These are phyloP conservation scores for Firmiana major DNA, from an alignment of 345 rosid genomes.

Conservation along the genomic window DNA sequence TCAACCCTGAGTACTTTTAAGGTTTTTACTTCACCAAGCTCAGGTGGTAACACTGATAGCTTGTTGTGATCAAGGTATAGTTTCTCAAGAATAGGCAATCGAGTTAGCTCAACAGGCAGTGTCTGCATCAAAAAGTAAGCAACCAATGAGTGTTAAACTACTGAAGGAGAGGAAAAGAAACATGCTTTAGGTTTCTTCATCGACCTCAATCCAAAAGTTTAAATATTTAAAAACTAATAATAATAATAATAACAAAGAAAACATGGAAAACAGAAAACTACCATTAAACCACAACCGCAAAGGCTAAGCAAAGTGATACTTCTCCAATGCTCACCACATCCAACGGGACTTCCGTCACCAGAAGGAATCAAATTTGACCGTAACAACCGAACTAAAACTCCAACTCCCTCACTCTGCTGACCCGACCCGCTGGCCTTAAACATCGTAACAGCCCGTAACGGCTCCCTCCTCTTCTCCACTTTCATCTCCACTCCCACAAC, in stretches of 20 bases:
- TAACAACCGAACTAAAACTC: constrained; percentile 67
- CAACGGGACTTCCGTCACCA: constrained; percentile 32
- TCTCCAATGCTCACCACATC: constrained; percentile 77
- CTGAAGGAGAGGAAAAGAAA: not conserved
- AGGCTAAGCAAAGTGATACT: constrained; percentile 69
- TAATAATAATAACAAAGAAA: not conserved
- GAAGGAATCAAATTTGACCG: constrained; percentile 48
- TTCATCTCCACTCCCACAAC: constrained; percentile 60
- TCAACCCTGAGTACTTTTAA: constrained; percentile 80
- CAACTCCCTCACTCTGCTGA: constrained; percentile 83
- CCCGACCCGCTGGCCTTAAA: constrained; percentile 70
- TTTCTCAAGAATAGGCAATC: constrained; percentile 82
- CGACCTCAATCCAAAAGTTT: no score
- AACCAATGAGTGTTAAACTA: not conserved
- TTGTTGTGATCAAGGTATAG: constrained; percentile 82
- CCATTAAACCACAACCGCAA: constrained; percentile 64
- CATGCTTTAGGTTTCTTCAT: no score
- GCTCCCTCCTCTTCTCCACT: constrained; percentile 80
- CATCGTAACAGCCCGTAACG: constrained; percentile 64
- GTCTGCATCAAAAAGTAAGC: constrained; percentile 39
- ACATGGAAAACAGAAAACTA: constrained; percentile 31
- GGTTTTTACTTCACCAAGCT: constrained; percentile 70
- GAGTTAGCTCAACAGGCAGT: constrained; percentile 75
- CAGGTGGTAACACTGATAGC: constrained; percentile 79
- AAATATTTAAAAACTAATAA: no score